Conservation (phyloP, 805 yeast species). For the Gaillardinia entomophila region DNA sequence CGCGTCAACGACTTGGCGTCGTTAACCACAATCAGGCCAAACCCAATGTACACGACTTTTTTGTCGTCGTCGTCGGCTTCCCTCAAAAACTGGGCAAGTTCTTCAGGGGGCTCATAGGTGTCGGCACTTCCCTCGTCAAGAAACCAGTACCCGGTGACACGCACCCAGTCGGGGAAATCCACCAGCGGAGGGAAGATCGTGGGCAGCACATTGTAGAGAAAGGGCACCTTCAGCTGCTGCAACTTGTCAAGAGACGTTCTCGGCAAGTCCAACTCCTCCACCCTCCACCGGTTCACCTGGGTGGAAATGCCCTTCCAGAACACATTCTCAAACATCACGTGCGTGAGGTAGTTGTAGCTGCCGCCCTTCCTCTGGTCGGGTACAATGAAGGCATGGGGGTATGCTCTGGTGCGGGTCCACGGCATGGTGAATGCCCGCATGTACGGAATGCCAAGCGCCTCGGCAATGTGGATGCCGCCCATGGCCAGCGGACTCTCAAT, state of each 20-base stretch:
- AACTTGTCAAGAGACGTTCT: constrained; percentile 64
- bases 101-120: constrained; percentile 55
- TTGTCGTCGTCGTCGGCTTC: constrained; percentile 55
- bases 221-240: constrained; percentile 79
- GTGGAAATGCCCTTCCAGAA: constrained; percentile 90
- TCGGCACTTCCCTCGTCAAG: constrained; percentile 57
- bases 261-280: constrained; percentile 54
- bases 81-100: constrained; percentile 51
- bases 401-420: constrained; percentile 93
- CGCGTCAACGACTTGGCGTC: constrained; percentile 73
- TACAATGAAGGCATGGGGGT: constrained; percentile 93
- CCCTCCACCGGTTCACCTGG: constrained; percentile 87
- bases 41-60: constrained; percentile 85
- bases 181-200: constrained; percentile 86
- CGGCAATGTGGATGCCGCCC: constrained; percentile 95
- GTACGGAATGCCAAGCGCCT: constrained; percentile 83
- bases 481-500: constrained; percentile 96
- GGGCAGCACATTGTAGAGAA: constrained; percentile 84
- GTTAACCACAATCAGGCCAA: constrained; percentile 90
- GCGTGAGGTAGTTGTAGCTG: constrained; percentile 85
- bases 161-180: constrained; percentile 94
- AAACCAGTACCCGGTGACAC: constrained; percentile 94
- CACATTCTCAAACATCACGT: constrained; percentile 86
- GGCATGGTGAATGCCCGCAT: constrained; percentile 98
- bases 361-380: constrained; percentile 94